Evolutionary conservation across 495 filamentous ascomycete species (phyloP).

Genomic region (Cryomyces antarcticus): DNA sequence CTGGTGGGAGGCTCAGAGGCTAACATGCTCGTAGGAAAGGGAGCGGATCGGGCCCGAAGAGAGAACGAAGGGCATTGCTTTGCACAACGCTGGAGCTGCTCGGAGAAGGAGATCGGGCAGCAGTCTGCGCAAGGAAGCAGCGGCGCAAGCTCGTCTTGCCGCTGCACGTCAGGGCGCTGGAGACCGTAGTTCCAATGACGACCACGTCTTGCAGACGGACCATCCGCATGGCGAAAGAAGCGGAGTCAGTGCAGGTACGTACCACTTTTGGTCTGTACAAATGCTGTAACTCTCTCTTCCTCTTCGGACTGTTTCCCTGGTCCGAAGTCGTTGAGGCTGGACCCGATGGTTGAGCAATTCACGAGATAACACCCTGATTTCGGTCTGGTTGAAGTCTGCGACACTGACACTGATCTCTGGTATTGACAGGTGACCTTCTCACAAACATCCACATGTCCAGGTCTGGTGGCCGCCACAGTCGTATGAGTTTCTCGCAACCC

Average conservation of each 20-base stretch:
- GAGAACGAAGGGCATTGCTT: constrained; percentile 76
- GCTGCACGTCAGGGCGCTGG: too few species aligned
- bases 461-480: constrained; percentile 23
- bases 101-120: constrained; percentile 50
- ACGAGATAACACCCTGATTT: too few species aligned
- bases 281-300: too few species aligned
- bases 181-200: constrained; percentile 21
- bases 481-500: constrained; percentile 21
- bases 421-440: constrained; percentile 43
- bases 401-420: too few species aligned
- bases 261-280: too few species aligned
- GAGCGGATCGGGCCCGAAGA: constrained; percentile 75
- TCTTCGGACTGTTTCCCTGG: not conserved
- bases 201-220: constrained; percentile 11
- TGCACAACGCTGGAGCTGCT: constrained; percentile 61
- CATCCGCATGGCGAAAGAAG: constrained; percentile 4
- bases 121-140: constrained; percentile 60
- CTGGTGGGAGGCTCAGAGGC: not conserved
- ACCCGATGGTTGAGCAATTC: not conserved
- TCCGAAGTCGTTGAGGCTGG: not conserved
- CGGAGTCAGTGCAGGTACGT: constrained; percentile 14
- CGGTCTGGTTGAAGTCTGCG: too few species aligned
- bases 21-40: constrained; percentile 27
- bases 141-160: constrained; percentile 30
- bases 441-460: constrained; percentile 60